These are phyloP conservation scores for Echium plantagineum DNA, from an alignment of 257 asterid genomes.

Conservation along the genomic window DNA sequence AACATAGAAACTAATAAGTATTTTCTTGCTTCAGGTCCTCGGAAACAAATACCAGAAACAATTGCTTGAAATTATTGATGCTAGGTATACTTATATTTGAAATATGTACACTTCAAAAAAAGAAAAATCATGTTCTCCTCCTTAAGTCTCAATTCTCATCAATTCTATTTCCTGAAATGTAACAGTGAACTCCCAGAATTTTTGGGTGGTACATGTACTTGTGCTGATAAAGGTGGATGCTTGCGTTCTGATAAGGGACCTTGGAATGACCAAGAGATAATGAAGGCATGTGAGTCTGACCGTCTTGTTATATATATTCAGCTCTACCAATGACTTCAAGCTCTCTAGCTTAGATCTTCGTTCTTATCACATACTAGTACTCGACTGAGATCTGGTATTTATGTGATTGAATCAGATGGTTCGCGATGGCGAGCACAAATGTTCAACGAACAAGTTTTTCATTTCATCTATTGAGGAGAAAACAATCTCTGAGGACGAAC, in stretches of 20 bases:
- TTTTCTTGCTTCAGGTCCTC: constrained; percentile 36
- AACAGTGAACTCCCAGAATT: constrained; percentile 68
- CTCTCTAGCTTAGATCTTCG: background rate
- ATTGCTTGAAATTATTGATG: constrained; percentile 66
- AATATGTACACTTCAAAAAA: background rate
- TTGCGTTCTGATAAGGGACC: constrained; percentile 80
- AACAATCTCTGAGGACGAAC: constrained; percentile 43
- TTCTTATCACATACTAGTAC: background rate
- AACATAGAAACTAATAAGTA: background rate
- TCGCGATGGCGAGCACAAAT: constrained; percentile 56
- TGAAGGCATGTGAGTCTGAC: constrained; percentile 37
- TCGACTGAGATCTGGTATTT: background rate
- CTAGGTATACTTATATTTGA: constrained; percentile 28
- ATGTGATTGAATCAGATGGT: constrained; percentile 42
- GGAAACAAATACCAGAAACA: constrained; percentile 72
- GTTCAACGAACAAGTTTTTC: constrained; percentile 27
- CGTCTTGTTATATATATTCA: background rate
- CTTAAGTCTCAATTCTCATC: background rate
- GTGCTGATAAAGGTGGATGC: constrained; percentile 67
- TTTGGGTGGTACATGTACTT: constrained; percentile 75
- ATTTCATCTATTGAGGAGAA: constrained; percentile 43
- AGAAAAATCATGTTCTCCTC: background rate
- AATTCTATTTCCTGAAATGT: constrained; percentile 11
- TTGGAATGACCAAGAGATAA: constrained; percentile 66
- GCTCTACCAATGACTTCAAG: background rate